Evolutionary conservation across 352 stramenopile species (phyloP), one percentile per base, ranked within the genome.

Genomic region (Pythium guiyangense): DNA sequence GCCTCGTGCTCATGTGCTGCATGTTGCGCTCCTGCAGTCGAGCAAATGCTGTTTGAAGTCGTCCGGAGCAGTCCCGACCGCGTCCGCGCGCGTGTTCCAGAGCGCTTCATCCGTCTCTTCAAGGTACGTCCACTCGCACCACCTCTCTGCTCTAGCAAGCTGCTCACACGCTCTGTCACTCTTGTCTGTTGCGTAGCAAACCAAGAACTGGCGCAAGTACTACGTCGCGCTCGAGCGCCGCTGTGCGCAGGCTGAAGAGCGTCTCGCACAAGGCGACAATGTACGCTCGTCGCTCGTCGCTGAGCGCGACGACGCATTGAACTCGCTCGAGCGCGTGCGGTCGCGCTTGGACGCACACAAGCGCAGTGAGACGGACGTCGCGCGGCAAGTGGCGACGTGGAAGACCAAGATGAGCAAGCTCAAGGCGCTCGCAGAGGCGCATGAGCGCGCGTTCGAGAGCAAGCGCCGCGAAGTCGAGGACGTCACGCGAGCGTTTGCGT

Each of bases 151-250:
- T n/a, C n/a, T 40, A n/a, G 27, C 18, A 4, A 6, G 6, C 48
- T 42, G 4, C 18, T 53, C 48, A 31, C 17, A 9, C 39, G 18
- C 37, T n/a, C 39, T 45, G 15, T 45, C 39, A 9, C 31, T 37
- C 15, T 26, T 5, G 22, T 48, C n/a, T 6, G 10, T 9, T 12
- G 2, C 3, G 25, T 25, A 82, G 61, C 80, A 91, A 75, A 86
- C 70, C 50, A 81, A 80, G 51, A 84, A 81, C 49, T 90, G 80
- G 78, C 66, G 76, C 4, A 91, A 88, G 46, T 88, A 89, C 46
- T 89, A 80, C 54, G 57, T 73, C 3, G 57, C 62, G n/a, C 66
- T 91, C 5, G 80, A 91, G 46, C 62, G 64, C 0, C 74, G 86
- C 46, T 65, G 61, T 17, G 25, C 34, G 0, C 54, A 75, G 4